These are phyloP conservation scores for Aureoboletus auriporus DNA, from an alignment of 768 basidiomycete genomes.

Conservation along the genomic window DNA sequence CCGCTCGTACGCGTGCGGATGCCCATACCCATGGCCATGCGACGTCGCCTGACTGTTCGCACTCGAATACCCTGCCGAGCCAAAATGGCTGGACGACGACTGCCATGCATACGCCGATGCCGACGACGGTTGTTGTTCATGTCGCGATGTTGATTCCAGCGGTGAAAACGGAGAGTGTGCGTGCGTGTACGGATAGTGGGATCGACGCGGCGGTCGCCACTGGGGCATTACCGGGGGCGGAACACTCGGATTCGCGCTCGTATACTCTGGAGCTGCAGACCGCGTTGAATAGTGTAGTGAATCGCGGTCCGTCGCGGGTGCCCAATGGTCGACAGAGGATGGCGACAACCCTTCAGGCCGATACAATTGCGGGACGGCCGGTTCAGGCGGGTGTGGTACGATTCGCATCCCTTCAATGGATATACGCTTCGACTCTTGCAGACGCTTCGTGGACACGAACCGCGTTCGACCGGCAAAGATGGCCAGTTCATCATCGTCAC, in stretches of 20 bases:
- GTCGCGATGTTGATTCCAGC: neutral
- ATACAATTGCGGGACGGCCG: conserved; percentile 8
- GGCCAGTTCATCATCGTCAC: conserved; percentile 56
- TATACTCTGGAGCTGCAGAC: conserved; percentile 7
- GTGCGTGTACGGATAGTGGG: conserved; percentile 26
- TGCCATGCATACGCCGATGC: conserved; percentile 13
- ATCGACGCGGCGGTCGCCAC: conserved; percentile 27
- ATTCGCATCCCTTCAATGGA: neutral
- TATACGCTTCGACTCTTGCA: conserved; percentile 17
- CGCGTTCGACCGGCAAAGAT: conserved; percentile 68
- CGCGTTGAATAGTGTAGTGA: conserved; percentile 1
- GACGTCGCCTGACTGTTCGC: neutral
- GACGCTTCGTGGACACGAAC: conserved; percentile 49
- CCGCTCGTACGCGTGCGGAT: conserved; percentile 15
- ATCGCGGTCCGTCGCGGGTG: conserved; percentile 13
- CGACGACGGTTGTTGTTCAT: conserved; percentile 5
- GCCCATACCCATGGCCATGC: conserved; percentile 1
- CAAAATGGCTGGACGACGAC: conserved; percentile 10
- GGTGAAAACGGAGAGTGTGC: conserved; percentile 11
- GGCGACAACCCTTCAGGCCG: conserved; percentile 13
- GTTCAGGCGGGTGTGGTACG: conserved; percentile 6
- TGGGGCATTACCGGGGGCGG: conserved; percentile 13
- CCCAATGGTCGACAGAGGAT: conserved; percentile 14
- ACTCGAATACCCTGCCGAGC: conserved; percentile 7
- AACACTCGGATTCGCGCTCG: neutral